Evolutionary conservation across 352 stramenopile genomes (phyloP).

Genomic region (Hyaloperonospora brassicae): DNA sequence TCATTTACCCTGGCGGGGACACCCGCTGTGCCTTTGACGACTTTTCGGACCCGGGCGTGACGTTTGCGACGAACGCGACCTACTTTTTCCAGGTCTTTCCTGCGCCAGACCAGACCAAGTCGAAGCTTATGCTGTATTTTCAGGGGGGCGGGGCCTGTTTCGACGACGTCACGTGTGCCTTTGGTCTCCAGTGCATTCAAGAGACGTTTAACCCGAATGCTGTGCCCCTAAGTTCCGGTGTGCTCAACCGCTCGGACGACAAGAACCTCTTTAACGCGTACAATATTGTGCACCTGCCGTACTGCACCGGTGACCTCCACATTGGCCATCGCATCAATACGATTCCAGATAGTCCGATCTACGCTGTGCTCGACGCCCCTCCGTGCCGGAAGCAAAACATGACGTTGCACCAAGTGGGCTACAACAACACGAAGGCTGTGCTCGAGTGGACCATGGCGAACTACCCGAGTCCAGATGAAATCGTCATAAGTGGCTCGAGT

Average conservation of each 20-base stretch:
- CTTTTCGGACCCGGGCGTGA: constrained; percentile 30
- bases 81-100: constrained; percentile 79
- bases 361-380: constrained; percentile 30
- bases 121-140: constrained; percentile 67
- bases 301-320: constrained; percentile 70
- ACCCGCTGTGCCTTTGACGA: constrained; percentile 57
- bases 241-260: constrained; percentile 55
- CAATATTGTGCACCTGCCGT: constrained; percentile 67
- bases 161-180: constrained; percentile 57
- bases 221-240: constrained; percentile 31
- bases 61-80: constrained; percentile 42
- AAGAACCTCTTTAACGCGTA: constrained; percentile 72
- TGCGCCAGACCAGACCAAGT: constrained; percentile 37
- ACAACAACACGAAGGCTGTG: constrained; percentile 53
- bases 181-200: constrained; percentile 53
- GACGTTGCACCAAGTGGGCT: constrained; percentile 48
- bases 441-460: constrained; percentile 55
- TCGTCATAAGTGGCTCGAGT: constrained; percentile 52
- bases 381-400: constrained; percentile 45
- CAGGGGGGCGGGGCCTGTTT: constrained; percentile 62
- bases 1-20: constrained; percentile 49
- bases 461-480: constrained; percentile 47
- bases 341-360: constrained; percentile 27
- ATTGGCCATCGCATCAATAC: constrained; percentile 32
- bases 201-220: constrained; percentile 51